phyloP scores from a whole-genome alignment of 139 green algal genomes.

The Chlorella sp. region DNA sequence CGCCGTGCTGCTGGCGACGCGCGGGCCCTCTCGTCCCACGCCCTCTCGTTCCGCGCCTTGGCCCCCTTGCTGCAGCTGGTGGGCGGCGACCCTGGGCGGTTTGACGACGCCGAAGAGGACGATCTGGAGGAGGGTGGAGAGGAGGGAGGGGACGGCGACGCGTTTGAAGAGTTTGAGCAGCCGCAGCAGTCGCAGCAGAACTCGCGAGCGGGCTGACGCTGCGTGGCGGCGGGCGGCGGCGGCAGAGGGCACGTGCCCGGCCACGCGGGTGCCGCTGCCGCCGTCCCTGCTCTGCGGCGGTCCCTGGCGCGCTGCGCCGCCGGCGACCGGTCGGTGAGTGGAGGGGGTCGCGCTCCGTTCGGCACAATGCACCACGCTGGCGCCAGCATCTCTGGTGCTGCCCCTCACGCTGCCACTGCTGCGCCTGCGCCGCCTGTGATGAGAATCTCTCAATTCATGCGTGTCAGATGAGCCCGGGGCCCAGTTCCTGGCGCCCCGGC shows the following conservation, averaged over 20 bases:
- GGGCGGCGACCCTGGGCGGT: conserved; percentile 19
- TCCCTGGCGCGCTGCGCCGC: background rate
- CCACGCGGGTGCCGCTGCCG: background rate
- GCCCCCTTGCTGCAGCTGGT: conserved; percentile 8
- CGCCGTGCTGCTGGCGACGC: background rate
- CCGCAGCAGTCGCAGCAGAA: background rate
- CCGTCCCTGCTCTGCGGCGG: background rate
- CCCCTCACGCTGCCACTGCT: background rate
- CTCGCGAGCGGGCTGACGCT: background rate
- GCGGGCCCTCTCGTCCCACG: background rate
- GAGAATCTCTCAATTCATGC: conserved; percentile 54
- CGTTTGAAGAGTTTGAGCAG: background rate
- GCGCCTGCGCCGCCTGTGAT: conserved; percentile 24
- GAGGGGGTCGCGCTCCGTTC: background rate
- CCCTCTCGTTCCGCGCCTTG: background rate
- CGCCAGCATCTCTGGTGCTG: background rate
- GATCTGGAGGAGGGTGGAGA: background rate
- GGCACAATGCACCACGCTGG: no score
- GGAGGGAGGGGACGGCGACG: background rate
- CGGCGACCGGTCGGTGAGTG: background rate
- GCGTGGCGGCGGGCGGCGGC: background rate
- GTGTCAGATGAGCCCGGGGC: conserved; percentile 47
- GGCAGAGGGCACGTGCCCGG: background rate
- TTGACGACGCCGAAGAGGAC: conserved; percentile 24
- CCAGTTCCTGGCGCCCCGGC: background rate